Conservation (phyloP, 2,329 filamentous ascomycete genomes). For the Akanthomyces uredinophilus region DNA sequence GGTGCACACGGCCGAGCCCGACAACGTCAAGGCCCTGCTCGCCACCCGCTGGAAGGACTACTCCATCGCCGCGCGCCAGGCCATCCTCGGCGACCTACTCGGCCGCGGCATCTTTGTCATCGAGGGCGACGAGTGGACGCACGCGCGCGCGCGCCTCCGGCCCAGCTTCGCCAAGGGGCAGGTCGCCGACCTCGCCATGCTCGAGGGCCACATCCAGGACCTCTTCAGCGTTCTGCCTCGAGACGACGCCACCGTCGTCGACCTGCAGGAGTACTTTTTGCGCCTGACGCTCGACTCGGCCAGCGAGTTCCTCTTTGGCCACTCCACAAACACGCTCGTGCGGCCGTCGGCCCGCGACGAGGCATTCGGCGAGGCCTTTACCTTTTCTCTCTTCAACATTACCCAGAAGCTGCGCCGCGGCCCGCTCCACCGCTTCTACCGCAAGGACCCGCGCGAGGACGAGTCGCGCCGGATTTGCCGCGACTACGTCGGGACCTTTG, state of each 20-base stretch:
- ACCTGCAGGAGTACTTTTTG: conserved; percentile 44
- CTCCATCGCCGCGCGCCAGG: conserved; percentile 2
- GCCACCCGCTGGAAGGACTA: conserved; percentile 18
- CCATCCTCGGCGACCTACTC: conserved; percentile 24
- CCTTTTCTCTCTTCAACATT: neutral
- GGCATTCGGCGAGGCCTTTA: neutral
- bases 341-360: neutral
- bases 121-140: conserved; percentile 30
- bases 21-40: conserved; percentile 17
- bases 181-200: conserved; percentile 19
- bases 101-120: conserved; percentile 37
- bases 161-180: conserved; percentile 23
- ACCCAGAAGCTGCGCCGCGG: neutral
- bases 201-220: conserved; percentile 21
- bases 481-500: neutral
- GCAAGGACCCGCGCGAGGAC: neutral
- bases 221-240: conserved; percentile 28
- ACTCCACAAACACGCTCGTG: conserved; percentile 30
- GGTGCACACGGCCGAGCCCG: conserved; percentile 18
- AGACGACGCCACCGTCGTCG: conserved; percentile 21
- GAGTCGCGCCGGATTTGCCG: neutral
- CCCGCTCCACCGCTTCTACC: neutral
- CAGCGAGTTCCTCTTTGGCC: conserved; percentile 47
- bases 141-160: conserved; percentile 30
- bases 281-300: conserved; percentile 43